phyloP scores from a whole-genome alignment of 768 basidiomycete species.

The Mycena olivaceomarginata region DNA sequence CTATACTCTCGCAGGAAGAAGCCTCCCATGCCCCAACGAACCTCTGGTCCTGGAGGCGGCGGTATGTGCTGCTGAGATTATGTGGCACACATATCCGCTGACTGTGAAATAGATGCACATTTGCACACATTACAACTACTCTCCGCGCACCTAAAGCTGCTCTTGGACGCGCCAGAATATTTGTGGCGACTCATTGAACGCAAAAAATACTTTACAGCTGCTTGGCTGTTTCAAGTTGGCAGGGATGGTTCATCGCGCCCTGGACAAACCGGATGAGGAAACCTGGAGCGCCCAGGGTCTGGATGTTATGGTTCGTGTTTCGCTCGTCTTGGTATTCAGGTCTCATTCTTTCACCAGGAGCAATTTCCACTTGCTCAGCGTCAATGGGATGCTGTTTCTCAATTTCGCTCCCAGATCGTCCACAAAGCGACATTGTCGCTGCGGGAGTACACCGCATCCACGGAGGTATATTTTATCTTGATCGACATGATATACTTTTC shows the following conservation, averaged over 20 bases:
- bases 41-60: slow-evolving; percentile 60
- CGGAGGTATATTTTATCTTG: slow-evolving; percentile 64
- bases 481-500: slow-evolving; percentile 1
- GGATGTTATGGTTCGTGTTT: slow-evolving; percentile 72
- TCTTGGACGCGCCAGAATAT: slow-evolving; percentile 94
- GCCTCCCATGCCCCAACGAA: slow-evolving; percentile 64
- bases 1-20: slow-evolving; percentile 70
- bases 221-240: slow-evolving; percentile 93
- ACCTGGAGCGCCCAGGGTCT: slow-evolving; percentile 77
- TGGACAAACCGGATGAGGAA: slow-evolving; percentile 81
- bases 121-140: slow-evolving; percentile 82
- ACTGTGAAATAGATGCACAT: slow-evolving; percentile 72
- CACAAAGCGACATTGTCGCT: slow-evolving; percentile 92
- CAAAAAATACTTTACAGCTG: slow-evolving; percentile 87
- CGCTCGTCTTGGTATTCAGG: neutral
- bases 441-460: slow-evolving; percentile 72
- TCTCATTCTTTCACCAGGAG: slow-evolving; percentile 64
- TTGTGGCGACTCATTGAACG: slow-evolving; percentile 91
- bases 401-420: slow-evolving; percentile 92
- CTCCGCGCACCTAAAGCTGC: slow-evolving; percentile 93
- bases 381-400: slow-evolving; percentile 94
- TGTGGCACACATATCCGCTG: slow-evolving; percentile 24
- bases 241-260: slow-evolving; percentile 87
- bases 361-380: slow-evolving; percentile 93
- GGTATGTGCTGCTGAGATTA: slow-evolving; percentile 57